phyloP scores from a whole-genome alignment of 257 asterid genomes.

The Rhazya stricta region DNA sequence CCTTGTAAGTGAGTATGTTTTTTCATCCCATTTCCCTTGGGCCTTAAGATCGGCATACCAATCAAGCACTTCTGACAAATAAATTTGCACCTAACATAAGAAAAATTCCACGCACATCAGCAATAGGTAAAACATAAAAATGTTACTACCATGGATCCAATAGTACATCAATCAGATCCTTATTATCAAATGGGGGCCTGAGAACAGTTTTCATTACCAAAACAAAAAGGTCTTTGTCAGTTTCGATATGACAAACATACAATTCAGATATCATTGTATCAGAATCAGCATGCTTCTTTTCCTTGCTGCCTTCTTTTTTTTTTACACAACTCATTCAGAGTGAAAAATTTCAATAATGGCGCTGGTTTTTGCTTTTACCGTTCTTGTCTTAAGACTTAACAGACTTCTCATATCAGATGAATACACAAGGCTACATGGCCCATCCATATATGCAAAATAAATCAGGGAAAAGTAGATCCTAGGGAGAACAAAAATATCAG shows the following conservation, averaged over 20 bases:
- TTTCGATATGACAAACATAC: background rate
- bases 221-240: background rate
- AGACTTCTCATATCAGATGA: background rate
- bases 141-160: background rate
- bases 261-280: background rate
- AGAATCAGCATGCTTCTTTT: background rate
- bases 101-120: conserved; percentile 5
- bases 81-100: conserved; percentile 78
- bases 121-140: background rate
- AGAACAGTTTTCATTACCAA: background rate
- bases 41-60: conserved; percentile 69
- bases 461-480: background rate
- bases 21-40: conserved; percentile 89
- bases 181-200: background rate
- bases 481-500: background rate
- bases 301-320: too few species aligned
- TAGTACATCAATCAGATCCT: background rate
- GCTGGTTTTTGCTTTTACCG: background rate
- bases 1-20: conserved; percentile 72
- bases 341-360: background rate
- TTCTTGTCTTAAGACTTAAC: background rate
- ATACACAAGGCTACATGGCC: background rate
- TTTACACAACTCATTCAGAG: background rate
- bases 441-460: background rate
- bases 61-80: conserved; percentile 90